Conservation (phyloP, 257 asterid species). For the Gynochthodes officinalis region DNA sequence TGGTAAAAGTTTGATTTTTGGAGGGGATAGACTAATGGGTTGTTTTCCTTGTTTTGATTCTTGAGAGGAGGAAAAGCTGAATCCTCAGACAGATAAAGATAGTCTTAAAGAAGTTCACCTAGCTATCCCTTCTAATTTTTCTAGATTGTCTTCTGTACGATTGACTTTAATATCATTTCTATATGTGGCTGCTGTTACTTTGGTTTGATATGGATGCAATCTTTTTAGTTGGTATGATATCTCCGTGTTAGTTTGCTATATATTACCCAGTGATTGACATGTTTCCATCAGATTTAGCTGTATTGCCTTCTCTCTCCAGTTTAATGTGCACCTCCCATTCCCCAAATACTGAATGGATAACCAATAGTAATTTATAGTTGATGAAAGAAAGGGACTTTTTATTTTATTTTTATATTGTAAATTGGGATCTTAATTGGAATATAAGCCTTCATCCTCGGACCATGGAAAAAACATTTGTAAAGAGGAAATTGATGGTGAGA, state of each 20-base stretch:
- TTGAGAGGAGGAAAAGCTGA: conserved; percentile 70
- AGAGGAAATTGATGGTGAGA: too few relatives aligned
- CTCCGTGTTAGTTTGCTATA: conserved; percentile 9
- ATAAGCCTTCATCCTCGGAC: too few relatives aligned
- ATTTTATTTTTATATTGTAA: conserved; percentile 10
- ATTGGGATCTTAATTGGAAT: conserved; percentile 35
- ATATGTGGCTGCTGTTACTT: conserved; percentile 1
- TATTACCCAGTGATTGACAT: conserved; percentile 16
- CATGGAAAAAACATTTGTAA: too few relatives aligned
- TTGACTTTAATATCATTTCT: background rate
- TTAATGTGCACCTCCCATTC: conserved; percentile 19
- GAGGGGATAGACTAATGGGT: conserved; percentile 55
- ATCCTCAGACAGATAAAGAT: conserved; percentile 51
- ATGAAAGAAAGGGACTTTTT: conserved; percentile 7
- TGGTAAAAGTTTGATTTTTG: conserved; percentile 32
- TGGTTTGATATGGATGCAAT: conserved; percentile 49
- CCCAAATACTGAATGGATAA: background rate
- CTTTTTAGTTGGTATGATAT: conserved; percentile 13
- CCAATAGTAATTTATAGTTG: conserved; percentile 15
- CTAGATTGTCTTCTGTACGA: conserved; percentile 85
- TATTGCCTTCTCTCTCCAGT: conserved; percentile 2
- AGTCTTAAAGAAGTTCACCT: conserved; percentile 61
- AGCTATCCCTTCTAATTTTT: conserved; percentile 54
- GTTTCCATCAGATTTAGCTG: conserved; percentile 16
- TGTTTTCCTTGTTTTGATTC: conserved; percentile 96